Percentiles rank a stretch among this genome's conserved stretches.
These are phyloP conservation scores for Fusarium staphyleae DNA, from an alignment of 2,329 filamentous ascomycete species.

Conservation along the genomic window DNA sequence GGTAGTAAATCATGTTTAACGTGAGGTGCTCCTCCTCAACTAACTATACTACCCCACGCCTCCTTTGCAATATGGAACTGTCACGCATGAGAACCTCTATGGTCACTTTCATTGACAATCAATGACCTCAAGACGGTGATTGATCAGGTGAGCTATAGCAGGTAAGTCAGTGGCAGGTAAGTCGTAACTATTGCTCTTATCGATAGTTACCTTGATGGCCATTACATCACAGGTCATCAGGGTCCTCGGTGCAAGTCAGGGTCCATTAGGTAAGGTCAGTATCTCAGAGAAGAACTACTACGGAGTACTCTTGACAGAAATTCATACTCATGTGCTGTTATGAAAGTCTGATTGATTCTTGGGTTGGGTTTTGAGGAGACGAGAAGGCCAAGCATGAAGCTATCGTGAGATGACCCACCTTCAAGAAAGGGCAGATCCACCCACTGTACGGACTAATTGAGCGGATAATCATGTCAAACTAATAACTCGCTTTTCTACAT, in stretches of 20 bases:
- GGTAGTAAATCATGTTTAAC: not conserved
- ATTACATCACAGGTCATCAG: conserved; percentile 35
- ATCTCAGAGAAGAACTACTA: too few relatives aligned
- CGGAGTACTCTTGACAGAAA: not conserved
- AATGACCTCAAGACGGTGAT: not conserved
- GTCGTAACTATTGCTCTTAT: conserved; percentile 1
- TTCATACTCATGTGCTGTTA: not conserved
- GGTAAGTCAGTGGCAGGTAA: too few relatives aligned
- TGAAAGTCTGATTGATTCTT: too few relatives aligned
- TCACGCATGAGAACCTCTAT: conserved; percentile 20
- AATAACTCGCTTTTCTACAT: not conserved
- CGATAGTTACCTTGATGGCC: conserved; percentile 27
- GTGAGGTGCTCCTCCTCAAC: not conserved
- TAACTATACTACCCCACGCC: not conserved
- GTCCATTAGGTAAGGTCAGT: conserved; percentile 3
- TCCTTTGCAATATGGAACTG: not conserved
- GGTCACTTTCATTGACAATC: not conserved
- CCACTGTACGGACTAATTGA: not conserved
- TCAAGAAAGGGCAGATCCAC: not conserved
- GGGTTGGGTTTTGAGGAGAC: not conserved
- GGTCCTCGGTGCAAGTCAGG: conserved; percentile 11
- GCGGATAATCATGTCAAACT: conserved; percentile 13
- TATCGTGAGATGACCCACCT: not conserved
- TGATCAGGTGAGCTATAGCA: not conserved
- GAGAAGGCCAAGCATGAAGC: not conserved